Conservation (phyloP, 208 protist genomes). For the Leishmania turanica region DNA sequence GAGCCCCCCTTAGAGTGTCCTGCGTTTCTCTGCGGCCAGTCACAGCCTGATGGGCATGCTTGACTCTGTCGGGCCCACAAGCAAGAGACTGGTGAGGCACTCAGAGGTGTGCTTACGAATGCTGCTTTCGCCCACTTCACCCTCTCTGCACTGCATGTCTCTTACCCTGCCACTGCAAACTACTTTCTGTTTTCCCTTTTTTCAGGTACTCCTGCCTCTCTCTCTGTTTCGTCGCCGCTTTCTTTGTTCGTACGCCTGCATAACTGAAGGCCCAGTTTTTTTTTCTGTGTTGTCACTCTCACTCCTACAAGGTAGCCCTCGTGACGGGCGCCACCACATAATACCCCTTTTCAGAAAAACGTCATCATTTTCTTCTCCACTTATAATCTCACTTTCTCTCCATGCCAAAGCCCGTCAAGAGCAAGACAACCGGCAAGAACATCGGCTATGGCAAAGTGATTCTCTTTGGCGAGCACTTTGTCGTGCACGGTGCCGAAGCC, state of each 20-base stretch:
- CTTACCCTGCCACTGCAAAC: background rate
- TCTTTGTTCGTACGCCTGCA: background rate
- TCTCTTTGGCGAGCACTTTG: conserved; percentile 94
- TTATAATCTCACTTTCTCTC: background rate
- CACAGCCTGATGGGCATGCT: background rate
- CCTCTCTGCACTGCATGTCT: background rate
- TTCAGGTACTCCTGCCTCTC: background rate
- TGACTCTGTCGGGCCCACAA: background rate
- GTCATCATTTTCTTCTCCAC: conserved; percentile 5
- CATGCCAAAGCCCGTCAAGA: conserved; percentile 45
- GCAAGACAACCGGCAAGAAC: conserved; percentile 46
- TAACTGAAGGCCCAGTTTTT: background rate
- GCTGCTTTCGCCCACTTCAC: background rate
- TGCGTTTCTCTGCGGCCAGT: background rate
- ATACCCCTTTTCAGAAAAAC: background rate
- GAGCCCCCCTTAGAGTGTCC: background rate
- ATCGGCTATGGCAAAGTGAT: conserved; percentile 92
- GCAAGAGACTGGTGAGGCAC: background rate
- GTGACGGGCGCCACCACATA: background rate
- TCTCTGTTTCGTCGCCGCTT: background rate
- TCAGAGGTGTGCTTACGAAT: background rate
- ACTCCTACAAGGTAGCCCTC: background rate
- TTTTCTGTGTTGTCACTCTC: background rate
- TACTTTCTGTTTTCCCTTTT: background rate
- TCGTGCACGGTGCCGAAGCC: conserved; percentile 85